Evolutionary conservation across 129 eudicot genomes (phyloP), one percentile per base, ranked within the genome.

Genomic region (Smallanthus sonchifolius): DNA sequence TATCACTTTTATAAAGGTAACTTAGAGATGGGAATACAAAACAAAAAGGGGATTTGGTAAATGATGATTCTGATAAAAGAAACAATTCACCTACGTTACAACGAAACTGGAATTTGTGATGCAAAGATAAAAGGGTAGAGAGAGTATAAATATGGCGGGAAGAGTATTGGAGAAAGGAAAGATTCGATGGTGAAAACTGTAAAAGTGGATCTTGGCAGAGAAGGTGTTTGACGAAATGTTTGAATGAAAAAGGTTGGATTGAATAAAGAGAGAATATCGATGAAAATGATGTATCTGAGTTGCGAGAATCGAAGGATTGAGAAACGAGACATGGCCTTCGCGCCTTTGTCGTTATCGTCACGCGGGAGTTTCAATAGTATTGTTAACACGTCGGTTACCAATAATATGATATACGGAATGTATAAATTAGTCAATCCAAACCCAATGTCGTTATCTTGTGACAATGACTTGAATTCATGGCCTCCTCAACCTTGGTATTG

Each of bases 161-260:
- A 77, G 65, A 42, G 37, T 76, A 19, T 62, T 10, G 63, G 74
- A 34, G 6, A 59, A 70, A 52, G 10, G 65, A 20, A 78, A 70
- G 73, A 78, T 78, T 78, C 77, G 82, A 24, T 61, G 42, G 71
- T 77, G 81, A 77, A 77, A 77, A 69, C 70, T 69, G 81, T 60
- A 36, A 69, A 77, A 71, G 59, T 3, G 44, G 54, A 17, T 63
- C 35, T 52, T 52, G 79, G 74, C 67, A 66, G 80, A 42, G 48
- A 2, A 74, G 10, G 69, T 73, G 75, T 76, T 76, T 42, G 75
- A 68, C 69, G 75, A 77, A 77, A 43, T 56, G 69, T 35, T 35
- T 62, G 71, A 74, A 61, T 4, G 70, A 61, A 30, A 72, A 59
- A n/a, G 74, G 44, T 69, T 69, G 74, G 28, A n/a, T 39, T 17